Conservation (phyloP, 129 eudicot genomes). For the Saposhnikovia divaricata region DNA sequence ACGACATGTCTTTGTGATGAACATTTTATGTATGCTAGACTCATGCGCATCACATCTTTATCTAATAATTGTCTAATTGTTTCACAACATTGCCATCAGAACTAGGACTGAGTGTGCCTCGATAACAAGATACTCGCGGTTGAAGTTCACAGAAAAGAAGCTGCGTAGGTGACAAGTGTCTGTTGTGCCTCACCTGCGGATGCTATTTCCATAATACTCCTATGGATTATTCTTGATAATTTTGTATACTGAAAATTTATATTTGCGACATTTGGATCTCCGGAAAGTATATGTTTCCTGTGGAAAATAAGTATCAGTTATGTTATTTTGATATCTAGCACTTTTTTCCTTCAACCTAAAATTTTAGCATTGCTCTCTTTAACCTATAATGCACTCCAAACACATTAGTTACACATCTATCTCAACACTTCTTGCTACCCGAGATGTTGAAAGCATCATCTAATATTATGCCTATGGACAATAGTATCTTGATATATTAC, state of each 20-base stretch:
- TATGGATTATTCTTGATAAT: conserved; percentile 18
- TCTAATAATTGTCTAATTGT: neutral
- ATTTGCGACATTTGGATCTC: neutral
- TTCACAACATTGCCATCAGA: conserved; percentile 28
- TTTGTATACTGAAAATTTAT: conserved; percentile 27
- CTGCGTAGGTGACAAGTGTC: conserved; percentile 17
- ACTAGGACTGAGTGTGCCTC: conserved; percentile 78
- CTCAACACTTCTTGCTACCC: neutral
- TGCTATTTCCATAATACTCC: conserved; percentile 3
- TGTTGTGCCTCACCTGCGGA: neutral
- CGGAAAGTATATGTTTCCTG: neutral
- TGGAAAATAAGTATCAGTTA: neutral
- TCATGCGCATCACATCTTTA: neutral
- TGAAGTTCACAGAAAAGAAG: conserved; percentile 14
- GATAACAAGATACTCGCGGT: conserved; percentile 26
- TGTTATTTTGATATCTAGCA: neutral
- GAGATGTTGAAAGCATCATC: neutral
- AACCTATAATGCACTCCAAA: neutral
- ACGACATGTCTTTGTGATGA: neutral
- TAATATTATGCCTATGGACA: neutral
- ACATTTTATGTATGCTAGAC: neutral
- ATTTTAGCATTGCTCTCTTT: neutral
- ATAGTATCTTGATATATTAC: neutral
- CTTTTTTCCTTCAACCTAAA: neutral
- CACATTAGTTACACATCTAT: neutral